Evolutionary conservation across 164 flowering plant species (phyloP).

Genomic region (Aristolochia contorta): DNA sequence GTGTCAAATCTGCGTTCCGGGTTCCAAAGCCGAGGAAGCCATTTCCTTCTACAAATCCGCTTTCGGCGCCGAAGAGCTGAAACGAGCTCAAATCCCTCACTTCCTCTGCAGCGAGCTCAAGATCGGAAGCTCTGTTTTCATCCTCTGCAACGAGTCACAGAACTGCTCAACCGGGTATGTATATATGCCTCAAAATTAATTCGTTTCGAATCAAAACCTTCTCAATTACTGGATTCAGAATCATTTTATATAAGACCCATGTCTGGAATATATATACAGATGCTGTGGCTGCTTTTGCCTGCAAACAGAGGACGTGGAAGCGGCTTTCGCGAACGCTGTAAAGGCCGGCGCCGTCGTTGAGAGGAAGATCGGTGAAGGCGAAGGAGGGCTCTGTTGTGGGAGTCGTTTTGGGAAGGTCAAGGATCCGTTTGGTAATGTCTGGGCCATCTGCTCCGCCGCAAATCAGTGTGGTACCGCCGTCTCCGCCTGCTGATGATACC

Average conservation of each 20-base stretch:
- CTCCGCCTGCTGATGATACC: too few species aligned
- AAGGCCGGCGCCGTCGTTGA: conserved; percentile 1
- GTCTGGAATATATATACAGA: not conserved
- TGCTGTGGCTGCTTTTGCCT: not conserved
- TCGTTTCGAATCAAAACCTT: not conserved
- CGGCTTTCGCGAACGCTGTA: not conserved
- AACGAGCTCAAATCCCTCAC: conserved; percentile 46
- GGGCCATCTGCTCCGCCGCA: conserved; percentile 3
- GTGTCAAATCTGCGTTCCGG: conserved; percentile 46
- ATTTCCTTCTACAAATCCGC: conserved; percentile 67
- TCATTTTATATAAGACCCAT: not conserved
- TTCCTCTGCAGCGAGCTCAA: conserved; percentile 61
- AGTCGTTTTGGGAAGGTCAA: not conserved
- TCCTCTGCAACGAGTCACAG: conserved; percentile 34
- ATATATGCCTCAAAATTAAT: too few species aligned
- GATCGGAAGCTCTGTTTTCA: conserved; percentile 20
- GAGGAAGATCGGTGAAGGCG: not conserved
- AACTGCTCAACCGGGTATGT: conserved; percentile 35
- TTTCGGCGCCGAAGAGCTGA: conserved; percentile 67
- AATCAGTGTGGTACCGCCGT: too few species aligned
- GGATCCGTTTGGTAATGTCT: conserved; percentile 4
- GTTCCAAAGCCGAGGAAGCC: conserved; percentile 65
- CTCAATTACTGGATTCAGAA: too few species aligned
- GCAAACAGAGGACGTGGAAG: not conserved
- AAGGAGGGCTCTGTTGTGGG: not conserved